Conservation (phyloP, 139 green algal species). For the Tetratostichococcus sp. region DNA sequence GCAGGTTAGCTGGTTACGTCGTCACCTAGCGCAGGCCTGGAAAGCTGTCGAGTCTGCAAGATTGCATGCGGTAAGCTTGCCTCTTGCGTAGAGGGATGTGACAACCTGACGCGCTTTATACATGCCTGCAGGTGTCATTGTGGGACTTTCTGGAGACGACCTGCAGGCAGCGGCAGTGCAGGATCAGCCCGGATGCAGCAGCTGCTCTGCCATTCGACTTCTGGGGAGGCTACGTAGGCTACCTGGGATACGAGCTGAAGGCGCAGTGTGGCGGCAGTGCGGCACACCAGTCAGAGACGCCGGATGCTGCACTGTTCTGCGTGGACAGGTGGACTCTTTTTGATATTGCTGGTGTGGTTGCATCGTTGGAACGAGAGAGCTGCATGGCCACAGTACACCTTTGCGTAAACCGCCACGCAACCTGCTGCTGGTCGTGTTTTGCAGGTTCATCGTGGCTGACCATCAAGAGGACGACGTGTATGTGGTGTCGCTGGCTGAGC, state of each 20-base stretch:
- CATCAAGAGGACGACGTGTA: constrained; percentile 71
- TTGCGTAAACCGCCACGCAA: no score
- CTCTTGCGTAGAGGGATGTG: no score
- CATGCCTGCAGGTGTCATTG: not conserved
- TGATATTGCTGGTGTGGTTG: not conserved
- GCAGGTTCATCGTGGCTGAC: constrained; percentile 79
- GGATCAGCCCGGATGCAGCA: not conserved
- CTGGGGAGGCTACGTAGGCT: constrained; percentile 89
- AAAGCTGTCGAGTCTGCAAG: constrained; percentile 44
- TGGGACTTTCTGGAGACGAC: not conserved
- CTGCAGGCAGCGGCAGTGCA: not conserved
- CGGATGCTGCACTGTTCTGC: constrained; percentile 86
- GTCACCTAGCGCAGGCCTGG: constrained; percentile 13
- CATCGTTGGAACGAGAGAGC: not conserved
- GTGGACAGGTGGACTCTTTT: constrained; percentile 56
- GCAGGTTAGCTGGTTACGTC: not conserved
- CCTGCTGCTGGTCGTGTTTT: no score
- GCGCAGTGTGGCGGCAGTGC: constrained; percentile 57
- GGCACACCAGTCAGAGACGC: constrained; percentile 28
- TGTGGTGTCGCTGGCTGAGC: constrained; percentile 52
- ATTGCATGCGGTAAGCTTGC: no score
- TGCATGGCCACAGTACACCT: no score
- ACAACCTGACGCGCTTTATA: no score
- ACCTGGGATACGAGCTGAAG: constrained; percentile 97
- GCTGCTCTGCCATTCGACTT: constrained; percentile 89